Evolutionary conservation across 2,329 filamentous ascomycete genomes (phyloP).

Genomic region (Sphaerulina vaccinii): DNA sequence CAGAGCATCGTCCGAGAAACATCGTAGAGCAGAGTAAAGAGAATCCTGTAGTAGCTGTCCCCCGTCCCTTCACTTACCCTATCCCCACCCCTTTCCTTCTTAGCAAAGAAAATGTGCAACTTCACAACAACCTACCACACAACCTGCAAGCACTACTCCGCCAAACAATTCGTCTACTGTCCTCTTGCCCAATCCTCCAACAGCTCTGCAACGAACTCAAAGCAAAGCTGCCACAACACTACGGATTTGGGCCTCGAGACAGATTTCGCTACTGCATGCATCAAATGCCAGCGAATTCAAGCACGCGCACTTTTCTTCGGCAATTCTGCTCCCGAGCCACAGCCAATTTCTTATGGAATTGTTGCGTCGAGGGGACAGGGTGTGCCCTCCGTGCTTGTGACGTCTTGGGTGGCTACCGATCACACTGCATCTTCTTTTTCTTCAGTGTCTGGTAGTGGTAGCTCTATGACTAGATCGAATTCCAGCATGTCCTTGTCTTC

Average conservation of each 20-base stretch:
- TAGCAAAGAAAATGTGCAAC: constrained; percentile 1
- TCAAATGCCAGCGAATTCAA: neutral
- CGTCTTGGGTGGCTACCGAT: neutral
- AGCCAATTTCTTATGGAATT: constrained; percentile 4
- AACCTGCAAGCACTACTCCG: constrained; percentile 10
- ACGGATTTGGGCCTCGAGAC: constrained; percentile 1
- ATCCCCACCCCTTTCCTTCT: neutral
- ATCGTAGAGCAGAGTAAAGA: neutral
- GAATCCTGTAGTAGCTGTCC: neutral
- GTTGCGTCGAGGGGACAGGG: neutral
- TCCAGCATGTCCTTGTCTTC: neutral
- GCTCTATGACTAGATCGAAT: neutral
- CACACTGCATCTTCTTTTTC: neutral
- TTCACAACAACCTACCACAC: constrained; percentile 10
- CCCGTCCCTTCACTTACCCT: neutral
- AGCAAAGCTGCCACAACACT: constrained; percentile 7
- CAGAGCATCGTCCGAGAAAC: neutral
- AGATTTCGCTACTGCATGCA: neutral
- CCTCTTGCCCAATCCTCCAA: neutral
- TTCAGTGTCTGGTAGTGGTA: neutral
- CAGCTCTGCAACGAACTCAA: neutral
- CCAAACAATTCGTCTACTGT: constrained; percentile 1
- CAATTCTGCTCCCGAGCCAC: neutral
- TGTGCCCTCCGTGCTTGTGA: neutral
- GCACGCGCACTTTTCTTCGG: constrained; percentile 4